Conservation (phyloP, 768 basidiomycete genomes). For the Russula earlei region DNA sequence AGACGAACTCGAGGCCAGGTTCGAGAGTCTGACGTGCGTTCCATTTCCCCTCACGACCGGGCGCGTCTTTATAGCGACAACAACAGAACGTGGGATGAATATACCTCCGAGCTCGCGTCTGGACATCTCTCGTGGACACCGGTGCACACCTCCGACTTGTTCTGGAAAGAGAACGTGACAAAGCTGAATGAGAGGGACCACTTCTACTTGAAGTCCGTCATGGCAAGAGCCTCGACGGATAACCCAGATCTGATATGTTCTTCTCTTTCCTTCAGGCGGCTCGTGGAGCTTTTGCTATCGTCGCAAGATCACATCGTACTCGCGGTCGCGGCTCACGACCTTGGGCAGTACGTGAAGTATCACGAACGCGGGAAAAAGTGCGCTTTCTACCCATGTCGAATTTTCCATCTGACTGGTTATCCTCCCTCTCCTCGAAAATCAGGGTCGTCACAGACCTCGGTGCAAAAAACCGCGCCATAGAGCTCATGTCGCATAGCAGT, state of each 20-base stretch:
- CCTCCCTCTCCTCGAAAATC: slow-evolving; percentile 13
- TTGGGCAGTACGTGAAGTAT: slow-evolving; percentile 91
- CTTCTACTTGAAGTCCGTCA: slow-evolving; percentile 66
- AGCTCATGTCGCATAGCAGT: slow-evolving; percentile 84
- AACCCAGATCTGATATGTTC: neutral
- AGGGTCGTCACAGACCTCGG: slow-evolving; percentile 78
- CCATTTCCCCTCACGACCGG: neutral
- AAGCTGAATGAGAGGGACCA: slow-evolving; percentile 80
- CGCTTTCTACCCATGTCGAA: slow-evolving; percentile 21
- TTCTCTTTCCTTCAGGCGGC: slow-evolving; percentile 37
- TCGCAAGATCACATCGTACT: slow-evolving; percentile 70
- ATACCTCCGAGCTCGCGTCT: slow-evolving; percentile 78
- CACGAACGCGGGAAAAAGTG: slow-evolving; percentile 90
- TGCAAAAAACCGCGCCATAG: slow-evolving; percentile 82
- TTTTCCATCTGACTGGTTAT: neutral
- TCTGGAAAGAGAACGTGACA: slow-evolving; percentile 93
- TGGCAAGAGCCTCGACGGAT: neutral
- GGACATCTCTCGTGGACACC: slow-evolving; percentile 95
- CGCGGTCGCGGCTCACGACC: slow-evolving; percentile 86
- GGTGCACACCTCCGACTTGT: slow-evolving; percentile 91
- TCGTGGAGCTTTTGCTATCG: slow-evolving; percentile 62
- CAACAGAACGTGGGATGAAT: slow-evolving; percentile 89
- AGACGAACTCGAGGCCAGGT: slow-evolving; percentile 75
- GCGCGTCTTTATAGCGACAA: neutral
- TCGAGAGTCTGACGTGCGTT: slow-evolving; percentile 83